Conservation (phyloP, 2,329 filamentous ascomycete species). For the Pezicula neosporulosa region DNA sequence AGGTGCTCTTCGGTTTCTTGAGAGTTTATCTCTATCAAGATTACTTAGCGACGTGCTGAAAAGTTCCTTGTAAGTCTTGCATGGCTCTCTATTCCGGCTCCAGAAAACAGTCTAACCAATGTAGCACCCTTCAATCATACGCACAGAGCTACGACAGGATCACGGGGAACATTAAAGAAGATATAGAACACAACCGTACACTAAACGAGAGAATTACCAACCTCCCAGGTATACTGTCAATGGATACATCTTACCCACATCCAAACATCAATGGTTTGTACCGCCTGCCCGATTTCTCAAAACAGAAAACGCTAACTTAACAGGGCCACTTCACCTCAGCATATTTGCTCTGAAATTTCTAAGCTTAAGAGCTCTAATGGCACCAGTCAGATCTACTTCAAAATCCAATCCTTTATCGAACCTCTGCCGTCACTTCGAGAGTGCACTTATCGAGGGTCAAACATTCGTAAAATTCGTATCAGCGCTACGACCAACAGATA, state of each 20-base stretch:
- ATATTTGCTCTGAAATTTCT: slow-evolving; percentile 40
- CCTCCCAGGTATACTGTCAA: too few species aligned
- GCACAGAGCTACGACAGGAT: slow-evolving; percentile 7
- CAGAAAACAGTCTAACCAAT: not conserved
- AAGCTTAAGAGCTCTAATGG: slow-evolving; percentile 41
- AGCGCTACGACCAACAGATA: slow-evolving; percentile 1
- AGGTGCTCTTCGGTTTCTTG: slow-evolving; percentile 32
- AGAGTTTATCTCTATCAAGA: slow-evolving; percentile 9
- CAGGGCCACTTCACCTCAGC: slow-evolving; percentile 36
- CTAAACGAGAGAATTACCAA: too few species aligned
- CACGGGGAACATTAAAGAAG: too few species aligned
- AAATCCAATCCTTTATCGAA: slow-evolving; percentile 31
- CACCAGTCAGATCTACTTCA: slow-evolving; percentile 38
- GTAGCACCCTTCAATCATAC: slow-evolving; percentile 14
- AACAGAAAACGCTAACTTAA: not conserved
- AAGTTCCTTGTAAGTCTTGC: slow-evolving; percentile 9
- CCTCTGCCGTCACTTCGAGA: slow-evolving; percentile 5
- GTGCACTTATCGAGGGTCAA: slow-evolving; percentile 9
- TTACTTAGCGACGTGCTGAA: slow-evolving; percentile 5
- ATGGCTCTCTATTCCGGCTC: not conserved
- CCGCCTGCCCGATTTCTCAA: too few species aligned
- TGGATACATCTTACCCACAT: too few species aligned
- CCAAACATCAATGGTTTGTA: too few species aligned
- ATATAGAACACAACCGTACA: too few species aligned
- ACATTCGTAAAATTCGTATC: slow-evolving; percentile 9